phyloP scores from a whole-genome alignment of 306 rosid genomes.

The Cucurbita maxima region DNA sequence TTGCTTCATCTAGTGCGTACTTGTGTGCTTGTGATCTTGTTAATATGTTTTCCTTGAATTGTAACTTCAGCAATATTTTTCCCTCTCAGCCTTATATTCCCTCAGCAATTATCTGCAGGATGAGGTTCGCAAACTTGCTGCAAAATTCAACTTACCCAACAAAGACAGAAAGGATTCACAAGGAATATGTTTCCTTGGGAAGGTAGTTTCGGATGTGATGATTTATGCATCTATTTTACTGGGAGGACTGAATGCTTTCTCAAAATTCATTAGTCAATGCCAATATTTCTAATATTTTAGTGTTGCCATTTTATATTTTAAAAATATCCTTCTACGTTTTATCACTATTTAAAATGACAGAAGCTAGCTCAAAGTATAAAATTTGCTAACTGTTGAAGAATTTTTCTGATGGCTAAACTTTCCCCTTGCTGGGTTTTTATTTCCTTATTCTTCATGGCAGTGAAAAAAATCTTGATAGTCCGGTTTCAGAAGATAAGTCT shows the following conservation, averaged over 20 bases:
- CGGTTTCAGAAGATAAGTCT: background rate
- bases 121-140: constrained; percentile 84
- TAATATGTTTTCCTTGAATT: background rate
- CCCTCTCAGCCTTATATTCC: background rate
- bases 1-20: background rate
- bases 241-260: background rate
- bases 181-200: constrained; percentile 96
- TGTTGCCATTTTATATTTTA: background rate
- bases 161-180: constrained; percentile 92
- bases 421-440: background rate
- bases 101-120: constrained; percentile 33
- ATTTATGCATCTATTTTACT: background rate
- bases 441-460: background rate
- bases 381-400: background rate
- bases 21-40: background rate
- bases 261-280: background rate
- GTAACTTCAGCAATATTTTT: background rate
- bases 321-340: background rate
- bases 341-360: background rate
- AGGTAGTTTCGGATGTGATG: constrained; percentile 29
- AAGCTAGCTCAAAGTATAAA: background rate
- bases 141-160: constrained; percentile 63
- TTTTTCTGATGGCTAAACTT: background rate
- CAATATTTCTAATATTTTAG: background rate
- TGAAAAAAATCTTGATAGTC: background rate